These are phyloP conservation scores for Boeremia exigua DNA, from an alignment of 2,329 filamentous ascomycete genomes.

Conservation along the genomic window DNA sequence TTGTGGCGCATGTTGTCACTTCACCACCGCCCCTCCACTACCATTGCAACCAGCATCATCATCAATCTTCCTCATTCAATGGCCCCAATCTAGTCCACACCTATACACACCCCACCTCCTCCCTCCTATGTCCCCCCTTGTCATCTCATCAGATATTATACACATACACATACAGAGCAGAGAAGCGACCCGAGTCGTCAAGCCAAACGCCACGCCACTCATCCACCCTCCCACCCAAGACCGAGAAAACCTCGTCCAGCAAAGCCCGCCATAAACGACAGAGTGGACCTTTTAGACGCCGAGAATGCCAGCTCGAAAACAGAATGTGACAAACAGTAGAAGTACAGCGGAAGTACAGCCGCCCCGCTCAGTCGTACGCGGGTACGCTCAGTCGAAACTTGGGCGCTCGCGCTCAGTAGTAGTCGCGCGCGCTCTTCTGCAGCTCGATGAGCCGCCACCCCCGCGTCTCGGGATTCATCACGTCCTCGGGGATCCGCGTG, in stretches of 20 bases:
- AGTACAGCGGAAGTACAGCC: too few species aligned
- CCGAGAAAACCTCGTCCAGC: constrained; percentile 18
- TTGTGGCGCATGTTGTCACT: too few species aligned
- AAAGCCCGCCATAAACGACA: not conserved
- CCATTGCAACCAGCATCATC: not conserved
- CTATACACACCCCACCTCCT: not conserved
- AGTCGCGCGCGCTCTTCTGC: constrained; percentile 97
- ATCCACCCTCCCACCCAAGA: constrained; percentile 18
- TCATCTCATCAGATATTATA: constrained; percentile 12
- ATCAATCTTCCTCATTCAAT: too few species aligned
- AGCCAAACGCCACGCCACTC: constrained; percentile 22
- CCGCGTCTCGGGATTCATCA: constrained; percentile 94
- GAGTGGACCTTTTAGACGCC: too few species aligned
- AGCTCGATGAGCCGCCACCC: constrained; percentile 98
- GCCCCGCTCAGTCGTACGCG: too few species aligned
- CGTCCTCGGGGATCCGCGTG: constrained; percentile 90
- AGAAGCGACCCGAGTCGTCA: constrained; percentile 29
- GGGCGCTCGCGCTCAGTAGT: constrained; percentile 67
- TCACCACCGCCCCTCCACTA: not conserved
- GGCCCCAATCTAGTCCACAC: too few species aligned
- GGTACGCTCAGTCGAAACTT: constrained; percentile 2
- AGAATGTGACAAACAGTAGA: too few species aligned
- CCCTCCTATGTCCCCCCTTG: not conserved
- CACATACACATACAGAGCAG: constrained; percentile 38
- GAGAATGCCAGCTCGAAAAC: too few species aligned